Base-by-base conservation (phyloP, 2,329 filamentous ascomycete species). In the Nannizziopsis barbatae region DNA sequence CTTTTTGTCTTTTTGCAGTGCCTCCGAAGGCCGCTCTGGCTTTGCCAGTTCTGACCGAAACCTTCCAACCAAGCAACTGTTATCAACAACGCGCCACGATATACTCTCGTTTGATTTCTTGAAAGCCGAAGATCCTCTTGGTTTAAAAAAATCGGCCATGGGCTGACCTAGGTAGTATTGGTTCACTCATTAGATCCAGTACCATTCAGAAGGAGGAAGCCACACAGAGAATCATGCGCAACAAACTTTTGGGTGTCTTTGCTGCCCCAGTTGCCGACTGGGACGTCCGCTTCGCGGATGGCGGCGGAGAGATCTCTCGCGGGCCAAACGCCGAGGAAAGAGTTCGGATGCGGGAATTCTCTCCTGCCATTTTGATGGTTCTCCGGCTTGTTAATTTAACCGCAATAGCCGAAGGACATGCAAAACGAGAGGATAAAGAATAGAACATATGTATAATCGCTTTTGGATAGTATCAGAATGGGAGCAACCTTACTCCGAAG, bases 91-190 rank as follows among this genome's bases (percentile, higher is more conserved):
- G 7, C 73, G 65, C 86, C 92, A 96, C 8, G 67, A 71, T 44
- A 85, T 79, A 50, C 77, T 78, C 43, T 89, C 82, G 11, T 83
- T 80, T 62, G 86, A 85, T 63, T 93, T 95, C 63, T 95, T 79
- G 0, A 88, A 95, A 0, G 76, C 63, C 22, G 22, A 27, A 27
- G 22, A 27, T 7, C 22, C 22, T 27, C 22, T 27, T 0, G 89
- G 89, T 0, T 82, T 94, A 67, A 96, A 96, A 71, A 96, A 96
- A 47, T 77, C 86, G 15, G 84, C 77, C 1, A 94, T 79, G 51
- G 67, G 79, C 62, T 80, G 37, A 39, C 27, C 50, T 54, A 44
- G 12, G 22, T 27, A 27, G 22, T 27, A 27, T 12, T 3, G 18
- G 39, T 9, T 37, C 20, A 37, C 27, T 11, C n/a, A 33, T 38